A percentile compares a stretch with the other conserved stretches of the same genome.
Conservation (phyloP, 345 rosid species). For the Corchorus olitorius region DNA sequence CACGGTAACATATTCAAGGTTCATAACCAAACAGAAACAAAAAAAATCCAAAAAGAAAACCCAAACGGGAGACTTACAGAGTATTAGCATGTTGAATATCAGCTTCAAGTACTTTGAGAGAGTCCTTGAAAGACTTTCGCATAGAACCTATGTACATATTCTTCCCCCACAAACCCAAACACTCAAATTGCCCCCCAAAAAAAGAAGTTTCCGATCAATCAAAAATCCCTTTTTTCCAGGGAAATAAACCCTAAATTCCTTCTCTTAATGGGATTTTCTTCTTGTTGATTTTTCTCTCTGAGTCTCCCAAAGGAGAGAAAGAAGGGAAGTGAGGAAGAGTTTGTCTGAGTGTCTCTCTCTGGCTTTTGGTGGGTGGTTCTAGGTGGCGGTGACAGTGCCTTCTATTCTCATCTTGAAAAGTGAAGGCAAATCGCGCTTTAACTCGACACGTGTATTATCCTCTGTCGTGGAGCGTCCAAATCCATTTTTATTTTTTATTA, state of each 20-base stretch:
- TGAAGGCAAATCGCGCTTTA: constrained; percentile 16
- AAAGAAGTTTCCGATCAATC: not conserved
- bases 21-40: not conserved
- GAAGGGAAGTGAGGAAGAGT: no score
- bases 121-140: constrained; percentile 65
- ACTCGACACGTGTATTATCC: constrained; percentile 30
- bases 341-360: not conserved
- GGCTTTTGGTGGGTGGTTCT: constrained; percentile 25
- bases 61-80: constrained; percentile 44
- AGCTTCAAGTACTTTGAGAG: constrained; percentile 68
- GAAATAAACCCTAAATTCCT: constrained; percentile 23
- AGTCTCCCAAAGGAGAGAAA: not conserved
- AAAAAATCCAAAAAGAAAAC: constrained; percentile 39
- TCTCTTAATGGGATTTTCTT: not conserved
- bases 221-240: not conserved
- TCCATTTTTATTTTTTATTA: not conserved
- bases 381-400: constrained; percentile 25
- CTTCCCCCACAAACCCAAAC: not conserved
- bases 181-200: not conserved
- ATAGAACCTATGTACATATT: constrained; percentile 52
- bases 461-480: constrained; percentile 26
- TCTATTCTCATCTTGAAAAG: constrained; percentile 30
- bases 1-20: not conserved
- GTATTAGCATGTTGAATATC: constrained; percentile 74
- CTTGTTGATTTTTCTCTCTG: not conserved